A percentile compares a stretch with the other conserved stretches of the same genome.
Evolutionary conservation across 2,329 filamentous ascomycete genomes (phyloP).

Genomic region (Didymella segeticola): DNA sequence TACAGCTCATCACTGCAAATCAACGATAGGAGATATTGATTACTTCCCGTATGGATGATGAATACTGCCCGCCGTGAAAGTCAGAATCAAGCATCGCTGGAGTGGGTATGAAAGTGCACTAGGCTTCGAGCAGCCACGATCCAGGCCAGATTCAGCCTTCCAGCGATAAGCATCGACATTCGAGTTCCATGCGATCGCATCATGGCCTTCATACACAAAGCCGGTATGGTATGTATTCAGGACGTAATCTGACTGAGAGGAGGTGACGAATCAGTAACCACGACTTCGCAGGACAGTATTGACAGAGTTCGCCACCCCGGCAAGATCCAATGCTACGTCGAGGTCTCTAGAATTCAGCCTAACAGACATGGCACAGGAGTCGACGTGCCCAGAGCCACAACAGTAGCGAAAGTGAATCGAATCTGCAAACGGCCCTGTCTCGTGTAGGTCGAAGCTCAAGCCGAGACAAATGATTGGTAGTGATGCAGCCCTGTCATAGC

Average conservation of each 20-base stretch:
- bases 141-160: not conserved
- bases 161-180: not conserved
- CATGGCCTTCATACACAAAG: not conserved
- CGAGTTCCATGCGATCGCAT: not conserved
- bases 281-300: too few relatives aligned
- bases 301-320: not conserved
- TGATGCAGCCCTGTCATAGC: conserved; percentile 7
- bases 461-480: not conserved
- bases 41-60: too few relatives aligned
- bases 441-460: not conserved
- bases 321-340: not conserved
- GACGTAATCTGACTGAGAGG: conserved; percentile 2
- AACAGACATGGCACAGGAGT: not conserved
- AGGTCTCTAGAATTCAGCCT: not conserved
- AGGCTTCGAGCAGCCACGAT: not conserved
- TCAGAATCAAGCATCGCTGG: not conserved
- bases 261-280: not conserved
- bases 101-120: not conserved
- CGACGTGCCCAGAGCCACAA: not conserved
- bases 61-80: not conserved
- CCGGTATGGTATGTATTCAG: not conserved
- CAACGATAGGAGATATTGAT: too few relatives aligned
- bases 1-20: not conserved
- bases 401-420: conserved; percentile 1
- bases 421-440: conserved; percentile 13